Evolutionary conservation across 73 alveolate species (phyloP).

Genomic region (Paramecium octaurelia): DNA sequence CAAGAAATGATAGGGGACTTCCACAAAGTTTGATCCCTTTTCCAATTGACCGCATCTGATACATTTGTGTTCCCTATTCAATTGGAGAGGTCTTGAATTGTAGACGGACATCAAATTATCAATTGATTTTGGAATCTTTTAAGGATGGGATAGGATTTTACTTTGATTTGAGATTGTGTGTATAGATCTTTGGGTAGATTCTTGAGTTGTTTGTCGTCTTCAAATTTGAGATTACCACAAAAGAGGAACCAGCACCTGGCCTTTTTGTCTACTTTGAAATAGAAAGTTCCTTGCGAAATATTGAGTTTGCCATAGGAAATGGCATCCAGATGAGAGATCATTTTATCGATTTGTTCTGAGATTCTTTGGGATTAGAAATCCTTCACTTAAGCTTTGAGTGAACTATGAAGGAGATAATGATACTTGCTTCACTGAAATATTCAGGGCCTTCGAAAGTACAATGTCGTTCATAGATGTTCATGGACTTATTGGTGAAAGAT

Average conservation of each 20-base stretch:
- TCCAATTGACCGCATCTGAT: background rate
- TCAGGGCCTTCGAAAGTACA: constrained; percentile 46
- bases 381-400: background rate
- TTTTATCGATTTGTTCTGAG: constrained; percentile 2
- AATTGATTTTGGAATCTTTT: constrained; percentile 6
- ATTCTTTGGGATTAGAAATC: constrained; percentile 35
- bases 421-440: constrained; percentile 45
- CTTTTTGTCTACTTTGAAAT: background rate
- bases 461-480: constrained; percentile 35
- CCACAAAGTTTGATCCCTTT: background rate
- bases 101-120: background rate
- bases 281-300: background rate
- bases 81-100: background rate
- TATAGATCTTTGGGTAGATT: constrained; percentile 3
- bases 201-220: background rate
- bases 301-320: constrained; percentile 5
- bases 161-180: background rate
- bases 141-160: background rate
- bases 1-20: background rate
- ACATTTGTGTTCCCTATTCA: background rate
- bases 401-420: background rate
- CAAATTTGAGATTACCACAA: constrained; percentile 22
- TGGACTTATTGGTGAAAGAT: background rate
- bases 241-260: constrained; percentile 11
- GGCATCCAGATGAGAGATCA: constrained; percentile 18